Base-by-base conservation (phyloP, 2,329 filamentous ascomycete species). In the Coleophoma cylindrospora region DNA sequence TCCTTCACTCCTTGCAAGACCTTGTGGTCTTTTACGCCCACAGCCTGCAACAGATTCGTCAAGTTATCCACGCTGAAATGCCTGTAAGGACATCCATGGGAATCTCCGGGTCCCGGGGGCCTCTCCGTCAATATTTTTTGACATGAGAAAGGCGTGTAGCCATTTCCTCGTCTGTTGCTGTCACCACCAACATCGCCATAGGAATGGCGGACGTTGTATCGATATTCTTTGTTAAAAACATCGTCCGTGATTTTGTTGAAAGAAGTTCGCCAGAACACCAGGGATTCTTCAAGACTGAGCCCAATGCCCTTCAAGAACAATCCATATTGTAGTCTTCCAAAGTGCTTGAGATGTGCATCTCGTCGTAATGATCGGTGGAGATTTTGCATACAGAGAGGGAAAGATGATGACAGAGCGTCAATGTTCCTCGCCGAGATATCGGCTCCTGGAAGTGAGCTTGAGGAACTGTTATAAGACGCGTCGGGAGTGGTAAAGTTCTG, bases 161-260 rank as follows among this genome's bases (percentile, higher is more conserved):
- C 92, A 49, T 87, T 81, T 40, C 91, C 87, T 48, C 92, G 82
- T 33, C 92, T 81, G 65, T 95, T 96, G 17, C 84, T 78, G 68
- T 97, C 92, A 51, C 92, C 92, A 49, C 94, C 94, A 1, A 97
- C 94, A 62, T 97, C 92, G 57, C 94, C 94, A 67, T 97, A 99
- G 1, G 77, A 70, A 76, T 99, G 92, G n/a, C 91, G 87, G 51
- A 97, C 82, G 66, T 99, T 97, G 77, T 99, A 99, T 41, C 88
- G 81, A 72, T 99, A 97, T 66, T 96, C 91, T 65, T 96, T 97
- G 70, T 95, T 95, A 78, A 97, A 99, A 34, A 86, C 86, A 62
- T 97, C 92, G 63, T 97, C 94, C 0, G 89, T 91, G 56, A 95
- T 83, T 58, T 90, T 87, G 66, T 83, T 84, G 79, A 99, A 97